Base-by-base conservation (phyloP, 805 yeast species). In the Wickerhamiella azymoides region DNA sequence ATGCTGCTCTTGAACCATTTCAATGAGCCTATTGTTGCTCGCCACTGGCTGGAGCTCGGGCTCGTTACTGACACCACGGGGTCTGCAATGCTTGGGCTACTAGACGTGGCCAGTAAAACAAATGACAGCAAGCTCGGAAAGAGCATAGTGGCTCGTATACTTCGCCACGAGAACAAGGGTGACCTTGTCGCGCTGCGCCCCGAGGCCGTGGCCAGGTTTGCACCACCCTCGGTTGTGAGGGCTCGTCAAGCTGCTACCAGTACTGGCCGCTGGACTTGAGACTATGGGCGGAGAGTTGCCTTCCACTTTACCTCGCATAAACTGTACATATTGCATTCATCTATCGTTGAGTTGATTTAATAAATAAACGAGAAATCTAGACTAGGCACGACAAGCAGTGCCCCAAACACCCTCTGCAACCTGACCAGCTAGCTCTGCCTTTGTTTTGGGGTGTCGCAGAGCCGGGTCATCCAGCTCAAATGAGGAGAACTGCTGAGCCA, bases 21-120 rank as follows among this genome's bases (percentile, higher is more conserved):
- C 58, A 66, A 72, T n/a, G 70, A 80, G 53, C 57, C 64, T 2
- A 47, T 48, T 1, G 76, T 79, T 52, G 84, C 94, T 1, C 62
- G 68, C 30, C 82, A 83, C 55, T 89, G 97, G 97, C 85, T 86
- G 63, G 73, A 73, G 54, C 64, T 88, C 38, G 98, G 96, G 2
- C 35, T 40, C 10, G 47, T 49, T 5, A 54, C 58, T 1, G 59
- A 56, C 37, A 43, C 38, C 7, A 48, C 54, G 0, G 59, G 59
- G 17, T 36, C 40, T 5, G 57, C 58, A 1, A 46, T 52, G 2
- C 39, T 56, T 4, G 59, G 59, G 9, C 27, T 53, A n/a, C 39
- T 54, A 0, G 59, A 56, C 41, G 39, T 51, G 5, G 54, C 38
- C 11, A 24, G 19, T 25, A 17, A 18, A 9, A 41, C 24, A 2